Evolutionary conservation across 202 grass and related monocot species (phyloP).

Genomic region (Bolboschoenoplectus hybrid): DNA sequence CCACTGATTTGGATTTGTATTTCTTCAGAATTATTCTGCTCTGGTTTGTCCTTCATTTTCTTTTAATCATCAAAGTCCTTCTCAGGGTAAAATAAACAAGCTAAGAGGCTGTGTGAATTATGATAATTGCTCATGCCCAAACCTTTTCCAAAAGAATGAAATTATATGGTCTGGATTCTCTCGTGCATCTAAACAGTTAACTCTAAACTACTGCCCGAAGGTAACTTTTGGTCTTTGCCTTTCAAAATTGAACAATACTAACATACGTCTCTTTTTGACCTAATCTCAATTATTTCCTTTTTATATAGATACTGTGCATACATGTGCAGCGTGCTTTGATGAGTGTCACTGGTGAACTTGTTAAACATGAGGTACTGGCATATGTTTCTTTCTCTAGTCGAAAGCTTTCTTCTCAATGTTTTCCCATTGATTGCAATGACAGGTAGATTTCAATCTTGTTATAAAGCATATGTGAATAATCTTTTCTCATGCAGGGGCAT

Average conservation of each 20-base stretch:
- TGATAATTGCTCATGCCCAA: conserved; percentile 66
- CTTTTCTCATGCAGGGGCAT: conserved; percentile 58
- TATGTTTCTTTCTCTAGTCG: neutral
- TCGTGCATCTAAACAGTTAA: conserved; percentile 79
- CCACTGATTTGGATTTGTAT: conserved; percentile 37
- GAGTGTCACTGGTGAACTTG: conserved; percentile 57
- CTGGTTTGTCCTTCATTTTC: neutral
- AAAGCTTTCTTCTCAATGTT: neutral
- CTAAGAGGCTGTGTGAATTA: conserved; percentile 61
- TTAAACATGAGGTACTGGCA: conserved; percentile 65
- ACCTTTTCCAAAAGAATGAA: conserved; percentile 61
- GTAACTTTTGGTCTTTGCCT: conserved; percentile 40
- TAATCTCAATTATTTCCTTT: conserved; percentile 36
- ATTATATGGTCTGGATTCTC: conserved; percentile 58
- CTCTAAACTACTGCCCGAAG: conserved; percentile 76
- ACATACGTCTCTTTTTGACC: neutral
- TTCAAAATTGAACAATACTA: conserved; percentile 22
- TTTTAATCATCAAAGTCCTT: conserved; percentile 31
- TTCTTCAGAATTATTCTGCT: conserved; percentile 35
- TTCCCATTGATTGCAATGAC: neutral
- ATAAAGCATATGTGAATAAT: conserved; percentile 21
- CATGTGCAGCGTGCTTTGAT: conserved; percentile 87
- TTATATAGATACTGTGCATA: conserved; percentile 76
- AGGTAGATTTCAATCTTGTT: conserved; percentile 27
- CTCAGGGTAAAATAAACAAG: conserved; percentile 71